phyloP scores from a whole-genome alignment of 768 basidiomycete genomes.

The Inosperma sp. region DNA sequence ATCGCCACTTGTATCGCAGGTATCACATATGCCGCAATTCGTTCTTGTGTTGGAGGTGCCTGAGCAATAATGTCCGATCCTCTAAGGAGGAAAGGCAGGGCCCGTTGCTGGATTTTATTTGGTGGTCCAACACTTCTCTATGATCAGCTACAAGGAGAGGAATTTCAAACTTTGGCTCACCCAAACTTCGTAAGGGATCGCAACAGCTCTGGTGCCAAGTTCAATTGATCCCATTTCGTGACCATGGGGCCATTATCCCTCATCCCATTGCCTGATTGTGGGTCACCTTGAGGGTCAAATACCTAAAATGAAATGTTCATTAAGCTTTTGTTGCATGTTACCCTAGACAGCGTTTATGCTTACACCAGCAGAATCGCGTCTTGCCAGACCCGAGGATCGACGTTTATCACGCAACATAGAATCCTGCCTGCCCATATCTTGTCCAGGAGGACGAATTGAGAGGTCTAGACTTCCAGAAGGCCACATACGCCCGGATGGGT shows the following conservation, averaged over 20 bases:
- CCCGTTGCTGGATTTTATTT: constrained; percentile 97
- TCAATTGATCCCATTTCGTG: constrained; percentile 94
- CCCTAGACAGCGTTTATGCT: constrained; percentile 34
- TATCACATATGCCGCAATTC: constrained; percentile 96
- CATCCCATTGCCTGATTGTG: constrained; percentile 45
- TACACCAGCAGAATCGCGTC: constrained; percentile 74
- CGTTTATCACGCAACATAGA: constrained; percentile 59
- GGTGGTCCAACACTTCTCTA: constrained; percentile 82
- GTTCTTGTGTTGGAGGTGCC: constrained; percentile 96
- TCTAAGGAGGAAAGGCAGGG: constrained; percentile 89
- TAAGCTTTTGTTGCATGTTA: constrained; percentile 47
- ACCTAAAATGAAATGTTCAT: constrained; percentile 35
- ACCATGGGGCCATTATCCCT: constrained; percentile 78
- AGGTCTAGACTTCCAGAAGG: constrained; percentile 77
- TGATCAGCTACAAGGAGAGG: background rate
- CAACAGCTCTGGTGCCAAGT: constrained; percentile 80
- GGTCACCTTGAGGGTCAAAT: constrained; percentile 52
- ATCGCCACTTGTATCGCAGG: constrained; percentile 83
- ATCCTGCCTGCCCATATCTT: constrained; percentile 41
- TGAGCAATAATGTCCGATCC: constrained; percentile 98
- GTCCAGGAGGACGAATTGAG: constrained; percentile 52
- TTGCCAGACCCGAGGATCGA: constrained; percentile 62
- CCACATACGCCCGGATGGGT: constrained; percentile 77
- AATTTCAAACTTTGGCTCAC: constrained; percentile 34
- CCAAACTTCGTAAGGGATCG: constrained; percentile 91